These are phyloP conservation scores for Lyophyllum decastes DNA, from an alignment of 768 basidiomycete genomes.

Conservation along the genomic window DNA sequence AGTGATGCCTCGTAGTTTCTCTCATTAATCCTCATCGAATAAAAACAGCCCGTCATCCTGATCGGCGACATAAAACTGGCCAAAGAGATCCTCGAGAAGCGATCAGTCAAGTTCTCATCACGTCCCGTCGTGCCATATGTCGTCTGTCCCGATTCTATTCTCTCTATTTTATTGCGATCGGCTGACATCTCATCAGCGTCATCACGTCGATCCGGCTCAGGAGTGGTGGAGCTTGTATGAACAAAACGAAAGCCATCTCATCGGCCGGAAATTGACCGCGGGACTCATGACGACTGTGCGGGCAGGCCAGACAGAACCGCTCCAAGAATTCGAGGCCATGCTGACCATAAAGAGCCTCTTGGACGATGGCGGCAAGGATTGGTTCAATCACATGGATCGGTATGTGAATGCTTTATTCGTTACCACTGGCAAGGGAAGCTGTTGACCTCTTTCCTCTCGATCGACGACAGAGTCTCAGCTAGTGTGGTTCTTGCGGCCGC, in stretches of 20 bases:
- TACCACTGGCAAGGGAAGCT: not conserved
- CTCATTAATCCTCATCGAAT: not conserved
- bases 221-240: not conserved
- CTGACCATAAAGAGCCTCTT: not conserved
- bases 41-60: not conserved
- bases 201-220: not conserved
- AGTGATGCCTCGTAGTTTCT: not conserved
- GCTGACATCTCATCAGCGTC: not conserved
- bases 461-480: not conserved
- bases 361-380: not conserved
- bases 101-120: not conserved
- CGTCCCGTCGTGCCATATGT: not conserved
- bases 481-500: not conserved
- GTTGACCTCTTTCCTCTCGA: too few relatives aligned
- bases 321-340: not conserved
- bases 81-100: not conserved
- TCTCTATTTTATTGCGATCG: too few relatives aligned
- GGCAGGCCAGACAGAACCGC: not conserved
- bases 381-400: slow-evolving; percentile 1
- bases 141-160: not conserved
- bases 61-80: not conserved
- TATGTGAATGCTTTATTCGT: not conserved
- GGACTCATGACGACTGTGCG: not conserved
- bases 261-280: not conserved
- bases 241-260: not conserved